phyloP scores from a whole-genome alignment of 257 asterid species.

The Marsdenia floribunda region DNA sequence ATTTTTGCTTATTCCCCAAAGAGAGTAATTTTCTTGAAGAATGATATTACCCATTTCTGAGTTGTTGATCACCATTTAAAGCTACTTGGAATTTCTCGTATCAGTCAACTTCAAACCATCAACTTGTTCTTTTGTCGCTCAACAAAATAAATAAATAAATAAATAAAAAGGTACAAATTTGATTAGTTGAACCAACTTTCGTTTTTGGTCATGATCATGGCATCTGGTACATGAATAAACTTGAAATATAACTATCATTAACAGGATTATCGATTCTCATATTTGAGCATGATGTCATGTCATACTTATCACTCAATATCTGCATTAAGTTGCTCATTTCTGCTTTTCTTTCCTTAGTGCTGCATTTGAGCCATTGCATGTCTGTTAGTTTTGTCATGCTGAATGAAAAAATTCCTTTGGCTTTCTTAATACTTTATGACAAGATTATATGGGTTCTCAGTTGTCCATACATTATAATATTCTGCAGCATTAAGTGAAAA shows the following conservation, averaged over 20 bases:
- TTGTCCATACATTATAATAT: background rate
- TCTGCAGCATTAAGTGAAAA: background rate
- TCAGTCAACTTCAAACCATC: background rate
- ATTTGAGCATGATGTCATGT: background rate
- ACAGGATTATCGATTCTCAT: background rate
- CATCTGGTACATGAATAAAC: background rate
- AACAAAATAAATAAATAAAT: background rate
- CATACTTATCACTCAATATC: background rate
- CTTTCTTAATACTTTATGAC: background rate
- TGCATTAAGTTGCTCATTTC: background rate
- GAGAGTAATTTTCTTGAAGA: background rate
- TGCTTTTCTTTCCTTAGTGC: background rate
- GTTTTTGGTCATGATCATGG: background rate
- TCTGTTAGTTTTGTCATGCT: background rate
- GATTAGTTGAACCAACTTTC: background rate
- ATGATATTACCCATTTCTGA: background rate
- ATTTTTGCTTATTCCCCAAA: background rate
- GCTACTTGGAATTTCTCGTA: background rate
- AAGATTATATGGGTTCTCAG: background rate
- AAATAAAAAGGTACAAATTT: background rate
- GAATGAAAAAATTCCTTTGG: background rate
- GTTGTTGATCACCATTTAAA: background rate
- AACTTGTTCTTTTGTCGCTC: background rate
- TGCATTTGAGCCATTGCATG: background rate
- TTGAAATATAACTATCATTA: background rate